A percentile compares a stretch with the other conserved stretches of the same genome.
phyloP scores from a whole-genome alignment of 2,329 filamentous ascomycete genomes.

The Fusarium sp. region DNA sequence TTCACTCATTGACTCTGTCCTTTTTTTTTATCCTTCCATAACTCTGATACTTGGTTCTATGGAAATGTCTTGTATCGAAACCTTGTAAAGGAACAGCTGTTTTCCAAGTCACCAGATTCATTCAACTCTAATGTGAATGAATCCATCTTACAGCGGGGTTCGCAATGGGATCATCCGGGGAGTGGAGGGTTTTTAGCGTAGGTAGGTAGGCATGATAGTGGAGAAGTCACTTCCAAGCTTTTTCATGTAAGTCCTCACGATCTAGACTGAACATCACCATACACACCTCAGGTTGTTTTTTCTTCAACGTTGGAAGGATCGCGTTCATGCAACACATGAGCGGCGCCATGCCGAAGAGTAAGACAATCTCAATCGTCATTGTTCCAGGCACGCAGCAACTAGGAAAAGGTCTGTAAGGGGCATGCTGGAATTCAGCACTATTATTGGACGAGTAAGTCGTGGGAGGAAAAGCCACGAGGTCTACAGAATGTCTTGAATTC shows the following conservation, averaged over 20 bases:
- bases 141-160: constrained; percentile 21
- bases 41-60: neutral
- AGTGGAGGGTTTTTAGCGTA: neutral
- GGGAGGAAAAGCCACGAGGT: constrained; percentile 28
- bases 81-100: neutral
- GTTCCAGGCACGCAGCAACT: constrained; percentile 29
- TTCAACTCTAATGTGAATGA: neutral
- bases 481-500: neutral
- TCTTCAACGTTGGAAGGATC: neutral
- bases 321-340: constrained; percentile 30
- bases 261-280: neutral
- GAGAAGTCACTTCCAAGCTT: constrained; percentile 6
- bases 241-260: neutral
- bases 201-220: constrained; percentile 2
- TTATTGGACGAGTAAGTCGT: constrained; percentile 22
- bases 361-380: constrained; percentile 19
- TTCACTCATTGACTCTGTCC: neutral
- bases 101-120: constrained; percentile 14
- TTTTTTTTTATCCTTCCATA: neutral
- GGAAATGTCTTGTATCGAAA: neutral
- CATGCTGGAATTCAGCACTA: constrained; percentile 29
- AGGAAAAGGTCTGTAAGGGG: constrained; percentile 20
- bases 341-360: constrained; percentile 2
- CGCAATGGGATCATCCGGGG: constrained; percentile 25
- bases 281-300: neutral